Evolutionary conservation across 148 eudicot species (phyloP).

Genomic region (Vaccinium myrtillus): DNA sequence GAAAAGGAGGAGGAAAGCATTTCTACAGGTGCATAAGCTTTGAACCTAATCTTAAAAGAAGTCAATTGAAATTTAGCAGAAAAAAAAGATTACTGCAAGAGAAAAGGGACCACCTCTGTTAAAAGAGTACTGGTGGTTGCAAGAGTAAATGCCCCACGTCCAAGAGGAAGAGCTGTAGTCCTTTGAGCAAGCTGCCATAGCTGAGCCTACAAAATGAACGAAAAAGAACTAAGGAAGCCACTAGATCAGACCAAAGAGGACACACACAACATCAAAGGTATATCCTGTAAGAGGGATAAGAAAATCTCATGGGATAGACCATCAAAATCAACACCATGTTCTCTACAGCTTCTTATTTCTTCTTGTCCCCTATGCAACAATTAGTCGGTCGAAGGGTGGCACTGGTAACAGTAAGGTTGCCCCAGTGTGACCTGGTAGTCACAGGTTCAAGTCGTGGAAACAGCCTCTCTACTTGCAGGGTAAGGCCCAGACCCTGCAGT

Average conservation of each 20-base stretch:
- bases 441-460: background rate
- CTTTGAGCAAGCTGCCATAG: constrained; percentile 98
- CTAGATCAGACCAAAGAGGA: constrained; percentile 6
- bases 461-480: background rate
- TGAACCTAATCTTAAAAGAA: background rate
- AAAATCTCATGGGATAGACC: background rate
- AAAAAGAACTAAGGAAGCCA: constrained; percentile 10
- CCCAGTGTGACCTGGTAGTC: background rate
- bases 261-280: background rate
- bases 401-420: background rate
- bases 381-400: background rate
- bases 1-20: constrained; percentile 5
- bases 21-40: background rate
- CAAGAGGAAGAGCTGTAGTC: constrained; percentile 94
- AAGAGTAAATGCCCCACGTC: constrained; percentile 97
- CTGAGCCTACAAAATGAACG: constrained; percentile 59
- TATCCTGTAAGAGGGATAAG: background rate
- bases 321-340: background rate
- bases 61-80: background rate
- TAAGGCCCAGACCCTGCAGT: background rate
- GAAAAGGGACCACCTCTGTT: constrained; percentile 62
- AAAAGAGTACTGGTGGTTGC: constrained; percentile 86
- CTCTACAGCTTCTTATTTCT: background rate
- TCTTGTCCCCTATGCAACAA: background rate
- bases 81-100: constrained; percentile 11